Conservation (phyloP, 805 yeast genomes). For the Pichia ethanolica region DNA sequence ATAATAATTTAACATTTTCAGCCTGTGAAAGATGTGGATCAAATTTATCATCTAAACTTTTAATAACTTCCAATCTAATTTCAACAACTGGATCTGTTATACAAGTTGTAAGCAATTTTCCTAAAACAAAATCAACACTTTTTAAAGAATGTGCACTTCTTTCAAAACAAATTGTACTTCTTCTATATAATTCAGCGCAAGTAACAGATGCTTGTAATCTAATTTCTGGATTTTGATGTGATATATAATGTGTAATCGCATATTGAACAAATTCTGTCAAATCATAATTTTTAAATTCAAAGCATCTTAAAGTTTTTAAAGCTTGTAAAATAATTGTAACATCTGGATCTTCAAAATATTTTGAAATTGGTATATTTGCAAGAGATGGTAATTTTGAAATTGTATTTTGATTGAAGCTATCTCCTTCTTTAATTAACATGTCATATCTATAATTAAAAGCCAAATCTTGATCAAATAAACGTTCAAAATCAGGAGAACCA, state of each 20-base stretch:
- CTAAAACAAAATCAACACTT: conserved; percentile 80
- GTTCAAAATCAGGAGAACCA: conserved; percentile 68
- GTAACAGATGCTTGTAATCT: conserved; percentile 81
- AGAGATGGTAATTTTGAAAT: conserved; percentile 16
- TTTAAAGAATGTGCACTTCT: conserved; percentile 72
- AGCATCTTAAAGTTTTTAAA: conserved; percentile 63
- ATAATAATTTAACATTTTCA: conserved; percentile 74
- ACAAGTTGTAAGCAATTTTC: conserved; percentile 70
- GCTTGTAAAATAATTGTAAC: conserved; percentile 61
- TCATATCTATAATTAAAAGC: conserved; percentile 76
- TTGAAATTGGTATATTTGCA: conserved; percentile 17
- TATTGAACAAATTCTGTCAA: conserved; percentile 82
- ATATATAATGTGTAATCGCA: conserved; percentile 77
- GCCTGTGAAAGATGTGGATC: conserved; percentile 94
- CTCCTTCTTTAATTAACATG: conserved; percentile 65
- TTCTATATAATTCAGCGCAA: conserved; percentile 64
- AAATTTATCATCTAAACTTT: conserved; percentile 62
- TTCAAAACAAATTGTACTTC: conserved; percentile 79
- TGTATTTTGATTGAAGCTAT: conserved; percentile 17
- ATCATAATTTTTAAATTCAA: conserved; percentile 68
- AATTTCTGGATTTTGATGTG: conserved; percentile 70
- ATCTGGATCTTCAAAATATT: conserved; percentile 24
- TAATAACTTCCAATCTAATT: conserved; percentile 71
- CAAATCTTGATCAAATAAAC: conserved; percentile 49
- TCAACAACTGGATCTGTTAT: conserved; percentile 86